Evolutionary conservation across 495 filamentous ascomycete species (phyloP).

Genomic region (Aspergillus mulundensis): DNA sequence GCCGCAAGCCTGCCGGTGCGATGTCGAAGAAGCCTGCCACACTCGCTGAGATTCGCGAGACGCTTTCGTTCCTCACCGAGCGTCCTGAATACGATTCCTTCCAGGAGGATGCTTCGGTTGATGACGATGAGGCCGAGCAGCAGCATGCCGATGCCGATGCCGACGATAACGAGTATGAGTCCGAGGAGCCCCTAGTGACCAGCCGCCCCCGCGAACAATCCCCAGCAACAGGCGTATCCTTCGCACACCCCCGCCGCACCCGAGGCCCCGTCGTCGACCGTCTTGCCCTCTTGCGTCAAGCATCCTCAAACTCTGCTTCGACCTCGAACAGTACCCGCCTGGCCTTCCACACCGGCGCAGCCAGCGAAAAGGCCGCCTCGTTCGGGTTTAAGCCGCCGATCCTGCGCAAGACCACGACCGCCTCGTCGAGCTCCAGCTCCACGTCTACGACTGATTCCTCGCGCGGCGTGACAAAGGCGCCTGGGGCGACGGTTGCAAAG

Average conservation of each 20-base stretch:
- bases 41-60: conserved; percentile 74
- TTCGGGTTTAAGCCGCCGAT: conserved; percentile 69
- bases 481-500: conserved; percentile 55
- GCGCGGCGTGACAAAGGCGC: conserved; percentile 36
- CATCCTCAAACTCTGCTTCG: conserved; percentile 52
- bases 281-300: conserved; percentile 67
- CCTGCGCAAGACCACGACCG: conserved; percentile 70
- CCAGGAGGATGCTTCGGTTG: conserved; percentile 40
- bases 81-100: conserved; percentile 58
- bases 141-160: conserved; percentile 23
- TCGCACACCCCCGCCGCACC: conserved; percentile 47
- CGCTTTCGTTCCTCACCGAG: conserved; percentile 76
- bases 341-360: conserved; percentile 56
- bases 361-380: conserved; percentile 29
- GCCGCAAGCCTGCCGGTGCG: conserved; percentile 55
- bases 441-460: conserved; percentile 29
- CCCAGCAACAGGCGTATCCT: conserved; percentile 19
- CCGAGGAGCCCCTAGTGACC: conserved; percentile 25
- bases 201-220: conserved; percentile 30
- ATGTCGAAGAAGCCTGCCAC: conserved; percentile 60
- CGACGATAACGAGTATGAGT: conserved; percentile 17
- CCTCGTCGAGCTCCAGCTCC: conserved; percentile 15
- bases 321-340: conserved; percentile 42
- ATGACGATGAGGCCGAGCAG: conserved; percentile 35
- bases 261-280: conserved; percentile 68